These are phyloP conservation scores for Metrosideros polymorpha DNA, from an alignment of 441 rosid species.

Conservation along the genomic window DNA sequence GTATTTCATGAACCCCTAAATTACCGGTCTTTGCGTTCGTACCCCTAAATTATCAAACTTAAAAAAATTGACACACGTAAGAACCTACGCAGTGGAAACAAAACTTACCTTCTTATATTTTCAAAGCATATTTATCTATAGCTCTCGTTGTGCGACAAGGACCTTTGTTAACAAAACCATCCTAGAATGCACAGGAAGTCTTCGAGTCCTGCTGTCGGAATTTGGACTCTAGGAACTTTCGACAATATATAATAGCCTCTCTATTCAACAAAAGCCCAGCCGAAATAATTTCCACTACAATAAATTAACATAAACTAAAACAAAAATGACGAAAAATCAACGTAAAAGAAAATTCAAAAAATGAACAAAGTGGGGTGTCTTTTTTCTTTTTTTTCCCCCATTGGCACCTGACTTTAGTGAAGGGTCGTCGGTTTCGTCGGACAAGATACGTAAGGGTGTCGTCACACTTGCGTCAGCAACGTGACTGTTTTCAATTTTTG, in stretches of 20 bases:
- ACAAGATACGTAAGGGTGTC: background rate
- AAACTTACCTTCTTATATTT: background rate
- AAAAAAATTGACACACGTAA: background rate
- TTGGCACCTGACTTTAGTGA: background rate
- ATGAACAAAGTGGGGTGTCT: background rate
- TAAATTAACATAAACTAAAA: background rate
- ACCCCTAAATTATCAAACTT: background rate
- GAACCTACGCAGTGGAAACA: background rate
- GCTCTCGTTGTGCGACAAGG: background rate
- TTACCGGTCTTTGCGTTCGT: rapidly evolving
- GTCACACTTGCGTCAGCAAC: background rate
- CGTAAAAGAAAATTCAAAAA: background rate
- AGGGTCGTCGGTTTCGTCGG: background rate
- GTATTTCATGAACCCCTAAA: background rate
- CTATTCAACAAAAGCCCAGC: too few relatives aligned
- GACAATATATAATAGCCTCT: background rate
- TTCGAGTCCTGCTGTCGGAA: background rate
- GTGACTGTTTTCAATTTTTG: background rate
- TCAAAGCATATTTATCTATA: background rate
- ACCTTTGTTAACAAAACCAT: background rate
- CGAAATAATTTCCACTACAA: background rate
- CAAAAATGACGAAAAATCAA: background rate
- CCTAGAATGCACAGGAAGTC: background rate
- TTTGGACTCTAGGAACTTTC: background rate
- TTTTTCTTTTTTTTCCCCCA: background rate